Conservation (phyloP, 371 early-diverging fungal genomes). For the Sporodiniella umbellata region DNA sequence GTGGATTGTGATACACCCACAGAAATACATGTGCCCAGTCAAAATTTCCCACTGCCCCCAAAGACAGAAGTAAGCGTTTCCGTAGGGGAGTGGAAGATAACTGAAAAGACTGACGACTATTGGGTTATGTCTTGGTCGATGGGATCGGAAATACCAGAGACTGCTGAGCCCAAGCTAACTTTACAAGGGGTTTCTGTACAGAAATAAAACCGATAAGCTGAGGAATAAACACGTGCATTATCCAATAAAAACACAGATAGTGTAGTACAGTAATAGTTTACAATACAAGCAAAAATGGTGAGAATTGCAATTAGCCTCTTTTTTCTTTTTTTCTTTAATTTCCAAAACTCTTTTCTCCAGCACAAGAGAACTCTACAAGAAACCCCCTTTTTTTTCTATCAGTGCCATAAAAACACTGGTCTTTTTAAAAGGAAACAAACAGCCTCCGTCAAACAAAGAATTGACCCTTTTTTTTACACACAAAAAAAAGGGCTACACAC, state of each 20-base stretch:
- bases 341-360: not conserved
- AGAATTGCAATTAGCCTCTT: no score
- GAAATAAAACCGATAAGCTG: not conserved
- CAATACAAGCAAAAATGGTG: not conserved
- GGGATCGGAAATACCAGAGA: not conserved
- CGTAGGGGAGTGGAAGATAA: slow-evolving; percentile 8
- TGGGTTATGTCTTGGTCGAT: slow-evolving; percentile 18
- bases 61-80: slow-evolving; percentile 5
- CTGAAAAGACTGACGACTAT: slow-evolving; percentile 1
- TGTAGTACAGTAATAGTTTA: not conserved
- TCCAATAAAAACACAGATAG: not conserved
- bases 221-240: not conserved
- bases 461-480: not conserved
- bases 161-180: slow-evolving; percentile 7
- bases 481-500: not conserved
- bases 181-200: slow-evolving; percentile 4
- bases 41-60: slow-evolving; percentile 15
- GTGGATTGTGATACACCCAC: slow-evolving; percentile 6
- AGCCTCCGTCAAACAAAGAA: not conserved
- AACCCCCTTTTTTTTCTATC: not conserved
- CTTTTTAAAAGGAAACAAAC: not conserved
- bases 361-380: no score
- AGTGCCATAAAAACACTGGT: not conserved
- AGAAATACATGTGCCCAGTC: slow-evolving; percentile 18
- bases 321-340: not conserved